Conservation (phyloP, 2,329 filamentous ascomycete species). For the Colletotrichum sp. region DNA sequence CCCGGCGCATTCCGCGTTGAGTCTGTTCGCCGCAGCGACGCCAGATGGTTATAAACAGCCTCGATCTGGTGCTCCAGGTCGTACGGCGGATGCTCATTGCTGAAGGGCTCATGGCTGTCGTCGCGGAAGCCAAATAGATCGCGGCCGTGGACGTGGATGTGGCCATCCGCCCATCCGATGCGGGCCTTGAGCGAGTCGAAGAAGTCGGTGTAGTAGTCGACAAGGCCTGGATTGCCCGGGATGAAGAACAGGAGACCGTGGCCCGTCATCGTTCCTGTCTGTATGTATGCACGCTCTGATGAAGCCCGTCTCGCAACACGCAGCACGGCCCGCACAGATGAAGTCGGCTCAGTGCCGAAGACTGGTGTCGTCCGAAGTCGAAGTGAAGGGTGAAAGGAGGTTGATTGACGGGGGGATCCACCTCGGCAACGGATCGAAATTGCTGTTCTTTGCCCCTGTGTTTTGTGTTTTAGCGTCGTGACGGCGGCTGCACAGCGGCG, state of each 20-base stretch:
- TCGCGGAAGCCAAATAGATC: slow-evolving; percentile 66
- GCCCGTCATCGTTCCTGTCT: slow-evolving; percentile 4
- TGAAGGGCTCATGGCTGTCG: slow-evolving; percentile 53
- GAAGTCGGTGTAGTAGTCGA: slow-evolving; percentile 76
- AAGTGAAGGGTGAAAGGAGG: not conserved
- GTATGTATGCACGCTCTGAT: not conserved
- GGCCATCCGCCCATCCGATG: slow-evolving; percentile 25
- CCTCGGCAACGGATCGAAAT: not conserved
- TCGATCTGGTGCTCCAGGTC: slow-evolving; percentile 60
- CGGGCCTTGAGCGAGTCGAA: slow-evolving; percentile 48
- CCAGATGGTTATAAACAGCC: slow-evolving; percentile 43
- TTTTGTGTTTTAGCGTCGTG: not conserved
- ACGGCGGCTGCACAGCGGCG: not conserved
- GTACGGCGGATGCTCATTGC: slow-evolving; percentile 46
- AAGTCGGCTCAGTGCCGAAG: not conserved
- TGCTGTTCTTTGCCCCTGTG: not conserved
- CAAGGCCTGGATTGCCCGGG: slow-evolving; percentile 77
- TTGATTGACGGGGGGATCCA: not conserved
- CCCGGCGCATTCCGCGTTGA: slow-evolving; percentile 28
- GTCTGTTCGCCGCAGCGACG: slow-evolving; percentile 30
- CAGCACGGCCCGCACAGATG: slow-evolving; percentile 14
- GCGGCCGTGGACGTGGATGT: slow-evolving; percentile 62
- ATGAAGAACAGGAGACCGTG: slow-evolving; percentile 72
- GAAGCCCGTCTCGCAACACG: not conserved
- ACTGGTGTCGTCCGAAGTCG: slow-evolving; percentile 5